Base-by-base conservation (phyloP, 2,329 filamentous ascomycete genomes). In the Talaromyces islandicus region DNA sequence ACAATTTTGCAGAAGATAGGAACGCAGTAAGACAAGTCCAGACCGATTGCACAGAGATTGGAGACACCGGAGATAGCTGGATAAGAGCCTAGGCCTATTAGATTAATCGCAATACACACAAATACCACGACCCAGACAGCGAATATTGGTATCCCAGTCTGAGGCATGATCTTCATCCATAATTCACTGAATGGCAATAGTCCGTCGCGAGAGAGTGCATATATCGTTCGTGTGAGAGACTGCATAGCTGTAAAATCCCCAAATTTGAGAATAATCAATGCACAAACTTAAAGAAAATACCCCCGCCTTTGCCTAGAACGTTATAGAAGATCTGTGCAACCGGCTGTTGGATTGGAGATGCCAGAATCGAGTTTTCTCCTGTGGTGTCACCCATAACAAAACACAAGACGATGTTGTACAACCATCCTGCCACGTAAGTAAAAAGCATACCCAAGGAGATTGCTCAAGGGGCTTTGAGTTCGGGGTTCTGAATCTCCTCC, bases 291-390 rank as follows among this genome's bases (percentile, higher is more conserved):
- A n/a, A 24, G 10, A 35, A 35, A 10, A 54, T 14, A 54, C 19
- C 52, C 12, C 52, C 52, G 7, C 7, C 25, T 17, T 77, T 80
- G 1, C 76, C 71, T 1, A 81, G 80, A 1, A 78, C 78, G 32
- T 83, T 77, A 62, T 76, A 76, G 61, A 85, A 85, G 25, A 86
- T 78, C 57, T 84, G 76, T 65, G 87, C 85, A 63, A 85, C 85
- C 0, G 85, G 84, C 57, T 82, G 84, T 1, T 77, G 78, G 0
- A 82, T 83, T 0, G 75, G 74, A 0, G 76, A 77, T 0, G 69
- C 68, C 2, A 82, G 68, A 0, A 80, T 75, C 2, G 35, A 38
- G 4, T 38, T 17, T 7, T 38, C 6, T 0, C 66, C 68, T 6
- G 78, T 73, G 10, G 81, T 69, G 58, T 85, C 76, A 2, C 77